Conservation (phyloP, 169 alveolate species). For the Plasmodium vinckei region DNA sequence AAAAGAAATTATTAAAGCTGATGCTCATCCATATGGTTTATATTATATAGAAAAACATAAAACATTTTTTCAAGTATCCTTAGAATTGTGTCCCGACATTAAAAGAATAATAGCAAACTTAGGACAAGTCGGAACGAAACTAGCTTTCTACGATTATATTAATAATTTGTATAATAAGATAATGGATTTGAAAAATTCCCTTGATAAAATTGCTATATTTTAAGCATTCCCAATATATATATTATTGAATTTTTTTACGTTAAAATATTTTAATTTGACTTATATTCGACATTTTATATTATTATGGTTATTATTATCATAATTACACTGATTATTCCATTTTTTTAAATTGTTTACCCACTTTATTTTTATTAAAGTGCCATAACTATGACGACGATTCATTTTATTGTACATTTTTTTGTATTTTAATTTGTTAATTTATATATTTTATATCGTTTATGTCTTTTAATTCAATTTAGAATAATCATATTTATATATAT, state of each 20-base stretch:
- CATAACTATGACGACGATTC: neutral
- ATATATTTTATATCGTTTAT: too few species aligned
- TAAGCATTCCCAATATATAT: neutral
- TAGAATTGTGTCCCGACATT: slow-evolving; percentile 61
- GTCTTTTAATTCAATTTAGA: too few species aligned
- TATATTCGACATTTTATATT: slow-evolving; percentile 7
- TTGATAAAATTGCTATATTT: slow-evolving; percentile 39
- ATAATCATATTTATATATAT: too few species aligned
- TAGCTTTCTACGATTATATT: slow-evolving; percentile 27
- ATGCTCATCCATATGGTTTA: slow-evolving; percentile 17
- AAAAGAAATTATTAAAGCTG: slow-evolving; percentile 25
- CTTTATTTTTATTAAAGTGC: neutral
- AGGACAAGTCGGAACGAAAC: slow-evolving; percentile 44
- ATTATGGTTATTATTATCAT: neutral
- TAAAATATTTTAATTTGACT: slow-evolving; percentile 22
- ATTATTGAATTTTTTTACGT: slow-evolving; percentile 13
- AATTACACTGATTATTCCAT: neutral
- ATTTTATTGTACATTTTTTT: neutral
- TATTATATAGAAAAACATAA: slow-evolving; percentile 41
- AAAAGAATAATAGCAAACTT: slow-evolving; percentile 36
- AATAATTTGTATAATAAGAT: slow-evolving; percentile 54
- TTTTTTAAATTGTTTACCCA: neutral
- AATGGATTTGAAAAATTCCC: slow-evolving; percentile 37
- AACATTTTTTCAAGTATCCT: slow-evolving; percentile 51
- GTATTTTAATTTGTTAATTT: too few species aligned